Conservation (phyloP, 495 filamentous ascomycete species). For the Neurospora cerealis region DNA sequence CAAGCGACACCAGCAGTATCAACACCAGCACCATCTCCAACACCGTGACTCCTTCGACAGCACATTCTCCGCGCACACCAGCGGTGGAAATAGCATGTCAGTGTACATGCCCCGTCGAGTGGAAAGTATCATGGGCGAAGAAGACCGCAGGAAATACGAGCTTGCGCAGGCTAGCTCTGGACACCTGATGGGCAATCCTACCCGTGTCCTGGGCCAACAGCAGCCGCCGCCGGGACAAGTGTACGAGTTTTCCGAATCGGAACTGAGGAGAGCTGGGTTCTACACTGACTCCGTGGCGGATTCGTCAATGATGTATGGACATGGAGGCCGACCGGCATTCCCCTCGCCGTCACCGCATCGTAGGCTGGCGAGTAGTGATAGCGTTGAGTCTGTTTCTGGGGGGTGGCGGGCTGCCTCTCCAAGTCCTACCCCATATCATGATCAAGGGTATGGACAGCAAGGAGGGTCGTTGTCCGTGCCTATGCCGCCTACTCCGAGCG, state of each 20-base stretch:
- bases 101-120: conserved; percentile 67
- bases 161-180: conserved; percentile 54
- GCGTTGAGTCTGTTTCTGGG: conserved; percentile 5
- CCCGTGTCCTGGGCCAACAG: conserved; percentile 20
- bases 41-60: conserved; percentile 65
- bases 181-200: conserved; percentile 26
- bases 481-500: background rate
- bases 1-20: background rate
- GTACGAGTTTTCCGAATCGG: conserved; percentile 43
- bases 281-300: conserved; percentile 20
- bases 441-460: conserved; percentile 2
- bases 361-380: conserved; percentile 24
- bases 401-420: background rate
- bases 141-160: conserved; percentile 61
- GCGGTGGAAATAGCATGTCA: conserved; percentile 38
- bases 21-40: conserved; percentile 32
- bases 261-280: conserved; percentile 36
- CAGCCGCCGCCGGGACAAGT: conserved; percentile 39
- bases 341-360: conserved; percentile 4
- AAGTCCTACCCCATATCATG: background rate
- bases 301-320: background rate
- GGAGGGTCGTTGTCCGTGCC: background rate
- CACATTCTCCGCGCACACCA: conserved; percentile 46
- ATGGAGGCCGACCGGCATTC: conserved; percentile 8
- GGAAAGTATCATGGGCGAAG: conserved; percentile 74